A percentile compares a stretch with the other conserved stretches of the same genome.
These are phyloP conservation scores for Oryza officinalis DNA, from an alignment of 176 grass and related monocot species.

Conservation along the genomic window DNA sequence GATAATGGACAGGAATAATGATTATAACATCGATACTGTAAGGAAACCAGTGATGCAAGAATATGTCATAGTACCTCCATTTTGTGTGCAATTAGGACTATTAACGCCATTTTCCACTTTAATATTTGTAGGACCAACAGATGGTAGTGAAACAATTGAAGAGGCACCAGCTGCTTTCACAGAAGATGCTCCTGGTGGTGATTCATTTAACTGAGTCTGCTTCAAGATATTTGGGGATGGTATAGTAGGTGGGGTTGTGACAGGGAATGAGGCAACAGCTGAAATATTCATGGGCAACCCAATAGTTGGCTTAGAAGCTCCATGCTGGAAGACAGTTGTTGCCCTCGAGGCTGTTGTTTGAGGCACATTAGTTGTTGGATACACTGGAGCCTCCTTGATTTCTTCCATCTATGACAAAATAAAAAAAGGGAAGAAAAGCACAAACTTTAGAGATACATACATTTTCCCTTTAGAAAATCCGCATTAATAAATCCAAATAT, in stretches of 20 bases:
- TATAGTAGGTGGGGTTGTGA: slow-evolving; percentile 6
- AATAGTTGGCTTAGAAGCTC: slow-evolving; percentile 35
- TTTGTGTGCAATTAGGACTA: slow-evolving; percentile 39
- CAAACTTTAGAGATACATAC: background rate
- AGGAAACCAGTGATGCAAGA: slow-evolving; percentile 5
- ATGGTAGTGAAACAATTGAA: slow-evolving; percentile 38
- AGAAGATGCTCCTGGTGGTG: slow-evolving; percentile 18
- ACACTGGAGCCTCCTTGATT: slow-evolving; percentile 43
- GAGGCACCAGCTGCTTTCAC: slow-evolving; percentile 19
- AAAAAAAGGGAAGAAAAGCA: slow-evolving; percentile 4
- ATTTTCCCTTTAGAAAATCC: background rate
- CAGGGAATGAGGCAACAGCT: slow-evolving; percentile 12
- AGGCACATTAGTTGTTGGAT: slow-evolving; percentile 39
- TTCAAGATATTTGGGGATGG: slow-evolving; percentile 37
- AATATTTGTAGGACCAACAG: slow-evolving; percentile 30
- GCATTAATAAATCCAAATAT: background rate
- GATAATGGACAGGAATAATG: background rate
- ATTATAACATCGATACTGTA: background rate
- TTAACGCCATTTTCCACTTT: slow-evolving; percentile 30
- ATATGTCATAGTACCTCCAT: slow-evolving; percentile 41
- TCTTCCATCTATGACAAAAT: slow-evolving; percentile 63
- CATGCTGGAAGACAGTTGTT: slow-evolving; percentile 26
- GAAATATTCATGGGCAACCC: slow-evolving; percentile 21
- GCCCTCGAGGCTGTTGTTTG: slow-evolving; percentile 10
- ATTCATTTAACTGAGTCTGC: slow-evolving; percentile 46